Base-by-base conservation (phyloP, 768 basidiomycete genomes). In the Lepiota brunneoincarnata region DNA sequence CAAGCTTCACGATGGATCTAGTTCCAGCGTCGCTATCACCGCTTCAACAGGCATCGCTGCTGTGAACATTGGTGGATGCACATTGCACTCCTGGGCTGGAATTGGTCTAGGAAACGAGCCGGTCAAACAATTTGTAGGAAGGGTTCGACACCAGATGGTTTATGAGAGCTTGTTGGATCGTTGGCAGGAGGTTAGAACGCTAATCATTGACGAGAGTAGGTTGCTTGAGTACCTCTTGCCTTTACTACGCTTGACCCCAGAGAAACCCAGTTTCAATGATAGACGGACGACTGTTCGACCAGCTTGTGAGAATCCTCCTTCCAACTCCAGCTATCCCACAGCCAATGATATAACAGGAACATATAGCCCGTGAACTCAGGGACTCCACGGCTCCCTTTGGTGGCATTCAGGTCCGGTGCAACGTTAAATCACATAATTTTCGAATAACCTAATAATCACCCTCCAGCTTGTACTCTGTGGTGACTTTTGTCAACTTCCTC, bases 401-500 rank as follows among this genome's bases (percentile, higher is more conserved):
- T 10, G 92, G 92, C 4, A 91, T 96, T 42, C 92, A 94, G 75
- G 89, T 88, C 38, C 28, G 36, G 34, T 36, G 18, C 24, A n/a
- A 51, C 47, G 21, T 21, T 40, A 38, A 12, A 49, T 17, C 20
- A 38, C 20, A 3, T 39, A 18, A 10, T 24, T 49, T 2, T 50
- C 28, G 7, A 39, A 37, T 40, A n/a, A 21, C 41, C 21, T 47
- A 7, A 24, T 18, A 48, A 18, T 34, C 14, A 49, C 17, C 51
- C 23, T 15, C n/a, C 55, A 93, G 87, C 80, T 94, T 49, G 77
- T 90, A 31, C 72, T 94, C 3, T 92, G 87, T 6, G 93, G 93
- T 6, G 93, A 97, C 64, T 95, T 95, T 67, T 94, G 84, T 64
- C 93, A 97, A 67, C 75, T 97, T 0, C 93, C 93, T 9, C 93